phyloP scores from a whole-genome alignment of 1,139 yeast species.

The Scheffersomyces illinoinensis region DNA sequence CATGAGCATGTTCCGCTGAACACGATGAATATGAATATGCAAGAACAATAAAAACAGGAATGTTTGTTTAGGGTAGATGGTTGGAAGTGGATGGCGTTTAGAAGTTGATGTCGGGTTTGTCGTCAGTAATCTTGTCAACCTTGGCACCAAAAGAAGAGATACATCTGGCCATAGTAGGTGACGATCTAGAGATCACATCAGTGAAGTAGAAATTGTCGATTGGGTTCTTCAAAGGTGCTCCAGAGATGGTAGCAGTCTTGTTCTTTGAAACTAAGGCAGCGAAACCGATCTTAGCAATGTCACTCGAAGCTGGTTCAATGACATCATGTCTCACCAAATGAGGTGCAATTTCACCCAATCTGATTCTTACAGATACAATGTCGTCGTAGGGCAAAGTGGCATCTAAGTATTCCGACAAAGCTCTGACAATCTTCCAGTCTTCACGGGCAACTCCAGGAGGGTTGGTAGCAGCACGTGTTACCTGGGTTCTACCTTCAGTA shows the following conservation, averaged over 20 bases:
- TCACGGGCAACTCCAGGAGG: constrained; percentile 94
- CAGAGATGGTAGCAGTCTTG: constrained; percentile 40
- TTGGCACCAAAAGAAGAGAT: constrained; percentile 65
- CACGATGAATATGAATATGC: neutral
- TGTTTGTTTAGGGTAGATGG: neutral
- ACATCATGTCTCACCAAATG: constrained; percentile 76
- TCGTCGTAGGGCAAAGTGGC: constrained; percentile 79
- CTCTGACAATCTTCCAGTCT: constrained; percentile 89
- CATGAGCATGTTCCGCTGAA: neutral
- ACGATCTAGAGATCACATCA: constrained; percentile 82
- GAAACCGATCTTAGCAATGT: constrained; percentile 61
- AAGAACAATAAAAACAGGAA: neutral
- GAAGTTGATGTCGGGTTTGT: constrained; percentile 43
- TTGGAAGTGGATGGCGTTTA: constrained; percentile 8
- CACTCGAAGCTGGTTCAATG: constrained; percentile 65
- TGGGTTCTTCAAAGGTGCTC: constrained; percentile 62
- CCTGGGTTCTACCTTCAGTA: constrained; percentile 88
- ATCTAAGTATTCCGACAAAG: constrained; percentile 76
- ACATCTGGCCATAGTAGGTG: constrained; percentile 91
- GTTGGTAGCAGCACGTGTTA: constrained; percentile 83
- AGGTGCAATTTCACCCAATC: constrained; percentile 81
- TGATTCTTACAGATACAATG: constrained; percentile 63
- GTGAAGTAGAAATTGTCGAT: constrained; percentile 86
- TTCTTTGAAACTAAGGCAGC: constrained; percentile 43
- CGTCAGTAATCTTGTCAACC: constrained; percentile 58